Base-by-base conservation (phyloP, 345 rosid species). In the Eucalyptus polyanthemos region DNA sequence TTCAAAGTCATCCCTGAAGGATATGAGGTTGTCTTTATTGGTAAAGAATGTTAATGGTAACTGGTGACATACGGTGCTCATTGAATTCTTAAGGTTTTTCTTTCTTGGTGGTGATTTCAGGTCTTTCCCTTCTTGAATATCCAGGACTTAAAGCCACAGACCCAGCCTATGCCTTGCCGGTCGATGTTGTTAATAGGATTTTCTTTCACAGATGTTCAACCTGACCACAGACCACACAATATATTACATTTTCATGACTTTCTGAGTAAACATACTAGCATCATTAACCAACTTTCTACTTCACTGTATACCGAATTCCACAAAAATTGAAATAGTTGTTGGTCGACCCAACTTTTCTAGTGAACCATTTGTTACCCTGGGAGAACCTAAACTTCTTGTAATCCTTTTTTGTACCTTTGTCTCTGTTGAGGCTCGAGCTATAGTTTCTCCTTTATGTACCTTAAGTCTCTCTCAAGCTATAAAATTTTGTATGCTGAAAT, bases 101-200 rank as follows among this genome's bases (percentile, higher is more conserved):
- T 49, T 50, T 47, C 42, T 87, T 54, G 72, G 49, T 49, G n/a
- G 54, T 89, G 42, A 58, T 51, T 90, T 91, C 94, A 95, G 98
- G 99, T 87, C 98, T 98, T 89, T 96, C 99, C 9, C 97, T 96
- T 88, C 99, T 97, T 22, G 98, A 96, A 91, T 96, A 94, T 92
- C 95, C 97, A n/a, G 99, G 99, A 90, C 49, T 96, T 89, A 97
- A 95, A 90, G 93, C 98, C 81, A 92, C 95, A 88, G 99, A 97
- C 92, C 99, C 99, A 67, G 98, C 99, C 91, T 95, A 95, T 89
- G 99, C 99, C 16, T 92, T 97, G 92, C 99, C 99, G 5, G 95
- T 95, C 45, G 97, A 97, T 93, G 97, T 96, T 87, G 94, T 97
- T 34, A 90, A 95, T 86, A 93, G 93, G 91, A 94, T 95, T 86